Evolutionary conservation across 2,329 filamentous ascomycete species (phyloP).

Genomic region (Exophiala alcalophila): DNA sequence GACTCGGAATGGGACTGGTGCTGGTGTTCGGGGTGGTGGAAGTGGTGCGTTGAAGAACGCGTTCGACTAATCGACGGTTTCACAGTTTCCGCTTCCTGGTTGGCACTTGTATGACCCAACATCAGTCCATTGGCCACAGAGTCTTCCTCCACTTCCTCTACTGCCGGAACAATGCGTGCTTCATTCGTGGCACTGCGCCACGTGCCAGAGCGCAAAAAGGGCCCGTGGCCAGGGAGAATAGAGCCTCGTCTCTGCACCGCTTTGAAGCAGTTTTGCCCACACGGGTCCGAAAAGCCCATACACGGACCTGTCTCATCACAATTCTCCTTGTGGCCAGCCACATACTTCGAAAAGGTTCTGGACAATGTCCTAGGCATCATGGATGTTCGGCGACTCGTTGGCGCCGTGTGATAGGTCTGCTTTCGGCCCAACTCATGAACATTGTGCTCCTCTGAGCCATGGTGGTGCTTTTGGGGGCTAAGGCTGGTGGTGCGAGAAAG

Average conservation of each 20-base stretch:
- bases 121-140: constrained; percentile 3
- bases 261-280: constrained; percentile 60
- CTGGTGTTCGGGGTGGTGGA: constrained; percentile 28
- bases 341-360: constrained; percentile 48
- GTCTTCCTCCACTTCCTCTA: constrained; percentile 19
- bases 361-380: constrained; percentile 36
- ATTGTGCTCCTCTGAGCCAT: constrained; percentile 6
- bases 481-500: constrained; percentile 25
- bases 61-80: constrained; percentile 17
- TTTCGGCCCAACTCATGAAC: constrained; percentile 2
- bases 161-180: constrained; percentile 7
- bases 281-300: constrained; percentile 60
- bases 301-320: constrained; percentile 61
- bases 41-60: constrained; percentile 29
- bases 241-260: constrained; percentile 33
- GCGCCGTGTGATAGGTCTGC: constrained; percentile 22
- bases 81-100: constrained; percentile 2
- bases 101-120: constrained; percentile 16
- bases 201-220: constrained; percentile 15
- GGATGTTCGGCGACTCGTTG: constrained; percentile 33
- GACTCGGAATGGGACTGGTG: constrained; percentile 12
- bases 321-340: constrained; percentile 47
- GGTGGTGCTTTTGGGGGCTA: constrained; percentile 15
- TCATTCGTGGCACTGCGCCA: constrained; percentile 17
- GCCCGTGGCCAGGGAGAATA: constrained; percentile 16